Conservation (phyloP, 495 filamentous ascomycete genomes). For the Penicillium fimorum region DNA sequence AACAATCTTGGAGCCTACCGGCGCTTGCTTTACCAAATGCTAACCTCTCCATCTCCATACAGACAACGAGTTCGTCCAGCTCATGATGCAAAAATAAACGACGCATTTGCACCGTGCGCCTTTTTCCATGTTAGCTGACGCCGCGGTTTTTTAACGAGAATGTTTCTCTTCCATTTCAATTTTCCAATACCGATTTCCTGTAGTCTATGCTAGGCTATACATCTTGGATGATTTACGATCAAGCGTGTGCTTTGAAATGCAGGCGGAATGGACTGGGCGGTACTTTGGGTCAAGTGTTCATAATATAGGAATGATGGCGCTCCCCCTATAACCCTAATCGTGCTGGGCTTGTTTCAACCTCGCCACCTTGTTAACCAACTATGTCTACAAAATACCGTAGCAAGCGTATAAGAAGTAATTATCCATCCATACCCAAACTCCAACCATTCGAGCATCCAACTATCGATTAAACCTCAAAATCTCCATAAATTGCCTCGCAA, state of each 20-base stretch:
- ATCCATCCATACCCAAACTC: not conserved
- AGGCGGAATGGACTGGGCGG: constrained; percentile 16
- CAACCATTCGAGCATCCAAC: not conserved
- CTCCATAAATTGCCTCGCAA: constrained; percentile 51
- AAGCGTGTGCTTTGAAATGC: constrained; percentile 31
- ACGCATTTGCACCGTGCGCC: constrained; percentile 22
- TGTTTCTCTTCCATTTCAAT: constrained; percentile 27
- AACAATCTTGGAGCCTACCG: not conserved
- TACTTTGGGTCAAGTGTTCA: constrained; percentile 17
- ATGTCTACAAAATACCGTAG: not conserved
- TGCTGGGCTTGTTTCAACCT: not conserved
- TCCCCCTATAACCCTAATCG: not conserved
- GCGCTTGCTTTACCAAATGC: constrained; percentile 3
- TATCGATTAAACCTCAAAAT: constrained; percentile 47
- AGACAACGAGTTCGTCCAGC: constrained; percentile 99
- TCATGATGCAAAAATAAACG: constrained; percentile 99
- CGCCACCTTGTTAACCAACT: not conserved
- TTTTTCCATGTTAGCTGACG: constrained; percentile 37
- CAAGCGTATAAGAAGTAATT: not conserved
- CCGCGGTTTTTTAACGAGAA: constrained; percentile 26
- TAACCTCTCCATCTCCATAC: constrained; percentile 9
- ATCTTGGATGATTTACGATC: constrained; percentile 32
- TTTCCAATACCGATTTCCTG: constrained; percentile 30
- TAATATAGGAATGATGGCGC: constrained; percentile 5
- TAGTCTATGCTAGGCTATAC: constrained; percentile 32